phyloP scores from a whole-genome alignment of 345 rosid species.

The Populus nigra region DNA sequence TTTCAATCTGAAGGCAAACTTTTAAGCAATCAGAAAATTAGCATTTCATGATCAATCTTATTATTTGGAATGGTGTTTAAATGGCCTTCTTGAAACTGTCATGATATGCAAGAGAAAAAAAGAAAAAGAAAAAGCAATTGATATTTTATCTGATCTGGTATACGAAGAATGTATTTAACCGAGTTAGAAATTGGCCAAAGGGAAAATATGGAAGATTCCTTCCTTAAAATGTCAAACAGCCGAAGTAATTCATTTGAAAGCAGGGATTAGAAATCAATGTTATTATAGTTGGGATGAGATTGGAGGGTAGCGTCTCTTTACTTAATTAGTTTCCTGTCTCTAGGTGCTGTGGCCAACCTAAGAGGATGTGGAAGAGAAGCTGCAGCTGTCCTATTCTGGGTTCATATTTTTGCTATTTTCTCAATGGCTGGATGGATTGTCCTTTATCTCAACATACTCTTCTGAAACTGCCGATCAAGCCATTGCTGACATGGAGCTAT shows the following conservation, averaged over 20 bases:
- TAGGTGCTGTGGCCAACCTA: constrained; percentile 93
- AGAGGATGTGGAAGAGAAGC: constrained; percentile 97
- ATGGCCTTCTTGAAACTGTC: background rate
- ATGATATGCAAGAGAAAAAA: background rate
- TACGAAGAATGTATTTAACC: background rate
- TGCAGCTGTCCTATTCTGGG: constrained; percentile 97
- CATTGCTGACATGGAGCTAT: background rate
- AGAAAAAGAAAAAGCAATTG: background rate
- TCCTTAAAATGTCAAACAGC: background rate
- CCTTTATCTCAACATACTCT: constrained; percentile 81
- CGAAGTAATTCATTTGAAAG: background rate
- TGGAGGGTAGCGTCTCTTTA: background rate
- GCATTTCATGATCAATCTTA: background rate
- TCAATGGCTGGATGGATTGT: constrained; percentile 96
- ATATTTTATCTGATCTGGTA: background rate
- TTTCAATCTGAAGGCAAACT: background rate
- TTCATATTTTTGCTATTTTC: constrained; percentile 84
- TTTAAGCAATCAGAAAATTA: background rate
- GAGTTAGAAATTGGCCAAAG: background rate
- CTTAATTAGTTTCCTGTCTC: background rate
- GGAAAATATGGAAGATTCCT: background rate
- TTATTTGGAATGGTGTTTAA: background rate
- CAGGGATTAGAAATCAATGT: background rate
- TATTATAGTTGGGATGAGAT: background rate
- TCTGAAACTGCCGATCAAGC: constrained; percentile 29